phyloP scores from a whole-genome alignment of 805 yeast species.

The Schizosaccharomyces japonicus region DNA sequence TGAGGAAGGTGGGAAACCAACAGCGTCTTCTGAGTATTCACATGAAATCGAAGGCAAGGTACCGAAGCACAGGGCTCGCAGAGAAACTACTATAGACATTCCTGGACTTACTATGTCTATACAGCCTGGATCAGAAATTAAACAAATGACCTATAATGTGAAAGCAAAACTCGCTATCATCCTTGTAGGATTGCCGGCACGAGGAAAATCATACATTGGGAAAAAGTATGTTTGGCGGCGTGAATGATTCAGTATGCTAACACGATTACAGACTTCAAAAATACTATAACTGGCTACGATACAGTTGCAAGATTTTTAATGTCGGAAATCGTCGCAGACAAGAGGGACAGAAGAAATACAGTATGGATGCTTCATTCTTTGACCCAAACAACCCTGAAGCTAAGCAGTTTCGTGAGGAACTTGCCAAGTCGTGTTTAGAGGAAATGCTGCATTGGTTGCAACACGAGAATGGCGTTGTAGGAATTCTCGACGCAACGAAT shows the following conservation, averaged over 20 bases:
- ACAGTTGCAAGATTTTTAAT: constrained; percentile 70
- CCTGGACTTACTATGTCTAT: constrained; percentile 53
- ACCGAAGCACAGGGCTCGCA: constrained; percentile 8
- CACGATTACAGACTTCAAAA: constrained; percentile 16
- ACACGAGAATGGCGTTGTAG: constrained; percentile 57
- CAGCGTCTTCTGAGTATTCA: too few species aligned
- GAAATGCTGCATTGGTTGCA: constrained; percentile 80
- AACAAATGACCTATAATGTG: constrained; percentile 24
- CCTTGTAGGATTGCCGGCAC: constrained; percentile 87
- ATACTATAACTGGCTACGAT: constrained; percentile 82
- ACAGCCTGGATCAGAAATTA: background rate
- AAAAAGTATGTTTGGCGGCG: constrained; percentile 26
- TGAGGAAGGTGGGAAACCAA: background rate
- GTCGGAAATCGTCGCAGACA: constrained; percentile 79
- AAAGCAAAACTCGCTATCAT: constrained; percentile 73
- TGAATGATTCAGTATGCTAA: background rate
- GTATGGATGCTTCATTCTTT: constrained; percentile 64
- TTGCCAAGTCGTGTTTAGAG: constrained; percentile 44
- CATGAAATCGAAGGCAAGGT: too few species aligned
- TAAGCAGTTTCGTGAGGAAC: constrained; percentile 39
- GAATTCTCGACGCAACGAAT: constrained; percentile 84
- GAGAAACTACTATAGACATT: constrained; percentile 69
- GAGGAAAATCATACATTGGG: constrained; percentile 85
- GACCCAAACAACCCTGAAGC: constrained; percentile 50
- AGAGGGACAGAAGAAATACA: constrained; percentile 6